Base-by-base conservation (phyloP, 257 asterid species). In the Rhazya stricta region DNA sequence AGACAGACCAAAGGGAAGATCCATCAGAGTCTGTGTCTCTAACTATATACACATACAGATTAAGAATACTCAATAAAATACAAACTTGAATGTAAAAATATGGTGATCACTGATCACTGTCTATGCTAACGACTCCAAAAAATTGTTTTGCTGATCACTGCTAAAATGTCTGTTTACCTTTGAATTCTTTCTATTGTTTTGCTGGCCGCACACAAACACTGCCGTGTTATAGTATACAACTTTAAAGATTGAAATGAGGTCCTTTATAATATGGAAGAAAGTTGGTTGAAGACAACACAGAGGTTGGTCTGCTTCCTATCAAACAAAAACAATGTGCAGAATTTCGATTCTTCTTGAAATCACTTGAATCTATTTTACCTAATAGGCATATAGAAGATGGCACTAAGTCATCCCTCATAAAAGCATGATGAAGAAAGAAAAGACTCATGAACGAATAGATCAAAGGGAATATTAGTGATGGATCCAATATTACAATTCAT, bases 1-100 rank as follows among this genome's bases (percentile, higher is more conserved):
- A 72, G 69, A 71, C 79, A 65, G 86, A 34, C 18, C 54, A 39
- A 41, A 79, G 45, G 76, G 76, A 66, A 74, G 81, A 79, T 79
- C 71, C 75, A 61, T 48, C 74, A 71, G 65, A 72, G 32, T 13
- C 53, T 71, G 32, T 72, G 12, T 15, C 15, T 45, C 68, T 74
- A 79, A 15, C 19, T 79, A 58, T 77, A 70, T 37, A 74, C 34
- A 51, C 45, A 61, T 71, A 3, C 19, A 19, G 27, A 34, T 16
- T 39, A 61, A 4, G 12, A 25, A 41, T 37, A 56, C n/a, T 23
- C 34, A 65, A 29, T 57, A 39, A 78, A 69, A 30, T 2, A 50
- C 27, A 41, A 30, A 41, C 36, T 27, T 4, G 16, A 48, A 46
- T 46, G 30, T 41, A 46, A 3, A 37, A 34, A 16, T 3, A 27